Conservation (phyloP, 2,329 filamentous ascomycete genomes). For the Juglanconis oblonga region DNA sequence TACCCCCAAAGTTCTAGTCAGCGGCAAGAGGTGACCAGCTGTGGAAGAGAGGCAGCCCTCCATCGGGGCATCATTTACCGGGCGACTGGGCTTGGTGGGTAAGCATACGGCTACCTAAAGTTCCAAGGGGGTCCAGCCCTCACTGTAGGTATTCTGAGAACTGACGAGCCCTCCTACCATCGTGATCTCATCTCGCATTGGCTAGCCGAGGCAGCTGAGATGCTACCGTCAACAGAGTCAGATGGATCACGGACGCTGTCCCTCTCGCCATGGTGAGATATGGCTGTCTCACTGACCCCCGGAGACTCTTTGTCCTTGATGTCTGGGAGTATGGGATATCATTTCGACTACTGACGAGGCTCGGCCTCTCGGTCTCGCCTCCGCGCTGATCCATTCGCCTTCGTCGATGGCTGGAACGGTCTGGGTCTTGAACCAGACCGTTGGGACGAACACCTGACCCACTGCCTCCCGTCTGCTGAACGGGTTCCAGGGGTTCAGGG, state of each 20-base stretch:
- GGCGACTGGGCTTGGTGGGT: not conserved
- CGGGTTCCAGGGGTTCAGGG: too few relatives aligned
- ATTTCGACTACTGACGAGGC: not conserved
- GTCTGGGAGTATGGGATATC: not conserved
- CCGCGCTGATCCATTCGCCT: not conserved
- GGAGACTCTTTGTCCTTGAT: not conserved
- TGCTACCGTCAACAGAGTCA: not conserved
- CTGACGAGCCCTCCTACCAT: not conserved
- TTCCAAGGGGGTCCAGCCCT: not conserved
- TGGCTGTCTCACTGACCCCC: not conserved
- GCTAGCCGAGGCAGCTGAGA: not conserved
- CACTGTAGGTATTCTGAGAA: not conserved
- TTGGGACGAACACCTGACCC: not conserved
- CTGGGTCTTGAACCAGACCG: not conserved
- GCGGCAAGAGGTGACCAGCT: too few relatives aligned
- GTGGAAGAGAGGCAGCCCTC: too few relatives aligned
- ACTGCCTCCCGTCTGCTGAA: not conserved
- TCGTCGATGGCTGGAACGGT: not conserved
- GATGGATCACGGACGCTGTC: not conserved
- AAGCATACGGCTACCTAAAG: not conserved
- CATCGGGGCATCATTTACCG: not conserved
- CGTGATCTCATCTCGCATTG: not conserved
- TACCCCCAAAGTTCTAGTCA: too few relatives aligned
- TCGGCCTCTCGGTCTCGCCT: not conserved
- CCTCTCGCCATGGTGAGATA: not conserved